Evolutionary conservation across 306 rosid species (phyloP), one percentile per base, ranked within the genome.

Genomic region (Citrullus amarus): DNA sequence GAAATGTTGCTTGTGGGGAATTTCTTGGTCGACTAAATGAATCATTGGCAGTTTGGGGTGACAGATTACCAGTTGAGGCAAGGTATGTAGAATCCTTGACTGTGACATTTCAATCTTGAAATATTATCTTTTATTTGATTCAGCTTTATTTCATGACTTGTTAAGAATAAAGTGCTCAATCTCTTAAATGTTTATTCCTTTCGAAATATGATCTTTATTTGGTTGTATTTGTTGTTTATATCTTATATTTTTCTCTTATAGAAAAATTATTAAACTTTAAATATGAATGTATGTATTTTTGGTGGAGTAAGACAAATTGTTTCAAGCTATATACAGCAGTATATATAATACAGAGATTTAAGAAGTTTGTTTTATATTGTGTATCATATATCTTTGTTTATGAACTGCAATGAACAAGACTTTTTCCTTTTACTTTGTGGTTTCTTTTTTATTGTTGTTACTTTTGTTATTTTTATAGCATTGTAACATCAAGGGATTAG

Each of bases 41-140:
- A 80, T 95, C 97, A 75, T 82, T 92, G 90, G 90, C 89, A 57
- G 92, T 92, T 82, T 95, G 94, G 97, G 91, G 93, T 80, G 77
- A 70, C 84, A 88, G 88, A 82, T 81, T 95, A 77, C 93, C 95
- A 20, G 86, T 85, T 74, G 97, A 89, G 53, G 88, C 91, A 80
- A 92, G 97, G 98, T 95, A 91, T 69, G 65, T 69, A 75, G 56
- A 65, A 10, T 59, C 81, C 60, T 86, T 76, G 66, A 25, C 61
- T 61, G 7, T 39, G 8, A 39, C 67, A 30, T 39, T 79, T 43
- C 72, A 75, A 62, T 60, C 61, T 60, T 34, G 36, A 38, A 56
- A 71, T 66, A 18, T 11, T 28, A 30, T 78, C 10, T 59, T 39
- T 38, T 11, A 53, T 58, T 0, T 46, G 41, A 71, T 48, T 71